A percentile compares a stretch with the other conserved stretches of the same genome.
Evolutionary conservation across 176 grass and related monocot genomes (phyloP).

Genomic region (Echinochloa phyllopogon): DNA sequence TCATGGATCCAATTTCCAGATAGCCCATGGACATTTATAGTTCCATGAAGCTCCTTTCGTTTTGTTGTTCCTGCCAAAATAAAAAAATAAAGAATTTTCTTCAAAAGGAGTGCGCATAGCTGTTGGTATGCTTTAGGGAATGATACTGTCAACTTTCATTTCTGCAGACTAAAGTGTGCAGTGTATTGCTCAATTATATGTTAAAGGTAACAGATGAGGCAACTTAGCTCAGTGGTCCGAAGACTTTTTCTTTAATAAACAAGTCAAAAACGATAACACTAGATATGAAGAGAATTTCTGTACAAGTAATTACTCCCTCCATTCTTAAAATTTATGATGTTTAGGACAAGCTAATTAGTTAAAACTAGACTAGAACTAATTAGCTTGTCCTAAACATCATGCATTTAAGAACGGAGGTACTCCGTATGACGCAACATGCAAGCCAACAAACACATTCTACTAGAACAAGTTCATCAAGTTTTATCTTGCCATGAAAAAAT

Average conservation of each 20-base stretch:
- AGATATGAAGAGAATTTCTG: constrained; percentile 10
- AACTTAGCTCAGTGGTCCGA: constrained; percentile 21
- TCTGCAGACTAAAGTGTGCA: constrained; percentile 31
- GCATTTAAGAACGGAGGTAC: too few species aligned
- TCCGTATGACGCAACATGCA: constrained; percentile 34
- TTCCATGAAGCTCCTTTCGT: constrained; percentile 88
- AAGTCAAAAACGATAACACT: neutral
- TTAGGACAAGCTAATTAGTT: too few species aligned
- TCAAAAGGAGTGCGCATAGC: neutral
- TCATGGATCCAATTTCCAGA: constrained; percentile 77
- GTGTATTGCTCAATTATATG: constrained; percentile 25
- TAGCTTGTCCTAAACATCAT: too few species aligned
- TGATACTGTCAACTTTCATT: constrained; percentile 13
- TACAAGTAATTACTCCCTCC: neutral
- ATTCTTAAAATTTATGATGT: too few species aligned
- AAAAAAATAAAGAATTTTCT: constrained; percentile 19
- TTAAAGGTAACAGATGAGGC: constrained; percentile 19
- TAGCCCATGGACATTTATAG: constrained; percentile 49
- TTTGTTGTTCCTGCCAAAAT: constrained; percentile 81
- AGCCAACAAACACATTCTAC: constrained; percentile 22
- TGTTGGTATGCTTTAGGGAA: constrained; percentile 18
- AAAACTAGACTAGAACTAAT: too few species aligned
- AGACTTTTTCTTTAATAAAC: constrained; percentile 35
- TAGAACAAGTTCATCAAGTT: constrained; percentile 19
- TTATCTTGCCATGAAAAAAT: neutral